Evolutionary conservation across 371 early-diverging fungal species (phyloP).

Genomic region (Blastocladiella emersonii): DNA sequence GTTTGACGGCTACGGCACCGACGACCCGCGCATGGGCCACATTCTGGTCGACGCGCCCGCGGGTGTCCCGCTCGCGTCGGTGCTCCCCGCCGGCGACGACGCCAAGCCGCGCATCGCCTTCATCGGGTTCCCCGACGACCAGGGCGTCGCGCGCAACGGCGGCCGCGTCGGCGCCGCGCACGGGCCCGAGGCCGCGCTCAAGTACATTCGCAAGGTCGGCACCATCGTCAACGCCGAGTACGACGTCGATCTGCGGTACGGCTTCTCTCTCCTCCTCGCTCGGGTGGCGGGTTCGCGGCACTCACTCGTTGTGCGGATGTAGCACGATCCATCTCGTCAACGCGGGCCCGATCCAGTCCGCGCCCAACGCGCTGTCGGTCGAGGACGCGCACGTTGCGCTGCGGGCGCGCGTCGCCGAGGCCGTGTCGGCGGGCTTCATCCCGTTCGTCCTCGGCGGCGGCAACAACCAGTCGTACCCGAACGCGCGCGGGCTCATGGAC

Average conservation of each 20-base stretch:
- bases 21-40: slow-evolving; percentile 5
- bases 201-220: slow-evolving; percentile 3
- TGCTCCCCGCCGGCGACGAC: background rate
- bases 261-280: too few species aligned
- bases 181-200: slow-evolving; percentile 4
- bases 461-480: slow-evolving; percentile 9
- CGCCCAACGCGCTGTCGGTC: background rate
- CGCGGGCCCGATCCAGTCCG: too few species aligned
- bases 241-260: slow-evolving; percentile 5
- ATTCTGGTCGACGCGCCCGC: slow-evolving; percentile 1
- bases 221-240: slow-evolving; percentile 5
- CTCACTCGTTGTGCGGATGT: too few species aligned
- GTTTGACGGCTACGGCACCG: background rate
- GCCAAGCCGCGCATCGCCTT: background rate
- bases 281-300: too few species aligned
- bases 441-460: slow-evolving; percentile 10
- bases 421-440: background rate
- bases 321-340: too few species aligned
- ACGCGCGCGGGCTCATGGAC: slow-evolving; percentile 5
- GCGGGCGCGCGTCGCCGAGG: background rate
- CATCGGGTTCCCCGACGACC: background rate
- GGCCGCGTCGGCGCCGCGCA: slow-evolving; percentile 6
- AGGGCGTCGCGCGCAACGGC: slow-evolving; percentile 8
- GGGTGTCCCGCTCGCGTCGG: background rate
- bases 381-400: slow-evolving; percentile 4